A percentile compares a stretch with the other conserved stretches of the same genome.
Evolutionary conservation across 208 protist genomes (phyloP).

Genomic region (Trichomonas gallinae): DNA sequence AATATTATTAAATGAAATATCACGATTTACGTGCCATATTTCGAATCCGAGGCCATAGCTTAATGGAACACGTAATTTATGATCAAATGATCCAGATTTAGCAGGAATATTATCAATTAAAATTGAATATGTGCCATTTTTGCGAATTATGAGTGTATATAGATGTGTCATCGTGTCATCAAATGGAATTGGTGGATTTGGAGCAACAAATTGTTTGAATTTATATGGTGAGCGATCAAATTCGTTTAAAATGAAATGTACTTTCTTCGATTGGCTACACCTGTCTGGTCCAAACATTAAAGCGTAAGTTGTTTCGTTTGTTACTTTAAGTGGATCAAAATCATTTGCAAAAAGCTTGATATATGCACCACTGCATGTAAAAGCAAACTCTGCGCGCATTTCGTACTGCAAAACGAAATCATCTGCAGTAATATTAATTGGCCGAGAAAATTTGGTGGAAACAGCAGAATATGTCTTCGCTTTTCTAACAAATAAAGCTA

Average conservation of each 20-base stretch:
- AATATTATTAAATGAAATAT: not conserved
- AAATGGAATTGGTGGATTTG: not conserved
- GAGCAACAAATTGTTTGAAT: conserved; percentile 25
- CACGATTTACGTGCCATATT: conserved; percentile 2
- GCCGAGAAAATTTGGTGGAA: conserved; percentile 14
- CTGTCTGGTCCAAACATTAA: conserved; percentile 50
- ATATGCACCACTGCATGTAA: conserved; percentile 40
- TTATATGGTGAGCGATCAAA: conserved; percentile 27
- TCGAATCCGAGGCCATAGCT: not conserved
- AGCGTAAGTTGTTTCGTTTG: conserved; percentile 34
- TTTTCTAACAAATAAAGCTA: not conserved
- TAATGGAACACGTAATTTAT: not conserved
- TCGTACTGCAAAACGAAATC: conserved; percentile 36
- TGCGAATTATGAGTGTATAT: not conserved
- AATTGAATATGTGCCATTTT: not conserved
- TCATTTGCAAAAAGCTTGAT: not conserved
- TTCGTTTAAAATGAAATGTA: conserved; percentile 41
- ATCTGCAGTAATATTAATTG: not conserved
- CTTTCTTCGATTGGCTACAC: conserved; percentile 34
- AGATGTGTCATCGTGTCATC: not conserved
- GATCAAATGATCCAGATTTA: conserved; percentile 24
- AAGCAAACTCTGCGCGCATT: conserved; percentile 26
- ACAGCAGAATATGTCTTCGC: not conserved
- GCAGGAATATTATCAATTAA: conserved; percentile 11
- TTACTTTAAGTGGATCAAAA: not conserved